phyloP scores from a whole-genome alignment of 1,139 yeast species.

The Hansenula lynferdii region DNA sequence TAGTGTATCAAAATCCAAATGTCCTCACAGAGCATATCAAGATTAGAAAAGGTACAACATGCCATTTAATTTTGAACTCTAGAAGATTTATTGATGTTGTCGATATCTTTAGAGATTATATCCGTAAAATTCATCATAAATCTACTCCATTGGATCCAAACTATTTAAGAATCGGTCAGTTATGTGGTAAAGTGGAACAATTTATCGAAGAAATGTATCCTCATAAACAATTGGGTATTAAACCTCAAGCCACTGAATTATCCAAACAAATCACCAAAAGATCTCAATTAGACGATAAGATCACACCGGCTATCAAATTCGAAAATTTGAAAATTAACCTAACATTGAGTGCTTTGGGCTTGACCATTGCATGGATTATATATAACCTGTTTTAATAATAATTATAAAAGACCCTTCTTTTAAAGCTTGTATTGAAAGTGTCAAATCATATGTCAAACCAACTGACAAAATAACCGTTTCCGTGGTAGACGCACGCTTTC shows the following conservation, averaged over 20 bases:
- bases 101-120: conserved; percentile 65
- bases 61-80: conserved; percentile 66
- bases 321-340: no score
- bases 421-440: no score
- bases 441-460: no score
- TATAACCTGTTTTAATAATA: no score
- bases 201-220: conserved; percentile 76
- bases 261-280: conserved; percentile 33
- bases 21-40: conserved; percentile 74
- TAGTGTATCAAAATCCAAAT: conserved; percentile 75
- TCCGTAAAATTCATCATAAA: conserved; percentile 73
- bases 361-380: no score
- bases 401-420: no score
- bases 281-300: conserved; percentile 24
- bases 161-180: conserved; percentile 76
- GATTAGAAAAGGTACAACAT: conserved; percentile 90
- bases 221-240: conserved; percentile 36
- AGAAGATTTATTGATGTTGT: conserved; percentile 77
- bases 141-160: conserved; percentile 81
- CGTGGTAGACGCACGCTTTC: no score
- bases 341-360: no score
- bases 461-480: no score
- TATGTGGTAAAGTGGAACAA: conserved; percentile 85
- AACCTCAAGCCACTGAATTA: conserved; percentile 33
- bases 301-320: no score